Evolutionary conservation across 106 monocot species (phyloP).

Genomic region (Iris macrosiphon): DNA sequence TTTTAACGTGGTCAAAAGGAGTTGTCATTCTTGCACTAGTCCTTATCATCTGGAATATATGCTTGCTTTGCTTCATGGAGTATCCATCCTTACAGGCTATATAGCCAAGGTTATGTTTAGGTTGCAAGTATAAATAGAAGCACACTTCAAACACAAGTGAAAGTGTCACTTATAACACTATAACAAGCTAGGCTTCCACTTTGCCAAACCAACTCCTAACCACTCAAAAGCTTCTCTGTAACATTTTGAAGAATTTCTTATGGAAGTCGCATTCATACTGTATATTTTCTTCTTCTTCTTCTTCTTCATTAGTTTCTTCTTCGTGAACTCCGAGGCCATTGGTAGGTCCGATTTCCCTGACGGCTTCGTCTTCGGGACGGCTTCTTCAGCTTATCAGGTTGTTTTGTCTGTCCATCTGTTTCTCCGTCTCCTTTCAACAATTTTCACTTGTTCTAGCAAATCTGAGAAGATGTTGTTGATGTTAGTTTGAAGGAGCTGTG

Average conservation of each 20-base stretch:
- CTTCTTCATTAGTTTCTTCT: background rate
- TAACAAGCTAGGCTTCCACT: background rate
- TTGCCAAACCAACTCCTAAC: background rate
- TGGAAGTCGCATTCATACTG: slow-evolving; percentile 12
- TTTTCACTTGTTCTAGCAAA: background rate
- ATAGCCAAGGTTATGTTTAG: too few relatives aligned
- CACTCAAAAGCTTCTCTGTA: background rate
- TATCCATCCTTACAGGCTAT: too few relatives aligned
- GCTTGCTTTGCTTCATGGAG: too few relatives aligned
- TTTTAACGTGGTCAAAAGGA: too few relatives aligned
- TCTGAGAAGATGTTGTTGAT: background rate
- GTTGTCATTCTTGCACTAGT: too few relatives aligned
- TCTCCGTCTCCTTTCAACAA: background rate
- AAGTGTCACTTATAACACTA: background rate
- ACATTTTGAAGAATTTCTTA: slow-evolving; percentile 2
- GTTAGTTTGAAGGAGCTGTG: slow-evolving; percentile 76
- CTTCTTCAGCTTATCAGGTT: slow-evolving; percentile 77
- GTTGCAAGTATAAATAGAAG: background rate
- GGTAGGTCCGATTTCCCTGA: slow-evolving; percentile 42
- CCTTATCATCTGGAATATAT: too few relatives aligned
- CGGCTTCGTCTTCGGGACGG: slow-evolving; percentile 61
- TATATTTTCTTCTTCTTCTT: slow-evolving; percentile 1
- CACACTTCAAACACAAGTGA: slow-evolving; percentile 11
- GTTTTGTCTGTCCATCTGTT: background rate
- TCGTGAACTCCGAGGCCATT: slow-evolving; percentile 16